Evolutionary conservation across 306 rosid genomes (phyloP).

Genomic region (Corylus heterophylla): DNA sequence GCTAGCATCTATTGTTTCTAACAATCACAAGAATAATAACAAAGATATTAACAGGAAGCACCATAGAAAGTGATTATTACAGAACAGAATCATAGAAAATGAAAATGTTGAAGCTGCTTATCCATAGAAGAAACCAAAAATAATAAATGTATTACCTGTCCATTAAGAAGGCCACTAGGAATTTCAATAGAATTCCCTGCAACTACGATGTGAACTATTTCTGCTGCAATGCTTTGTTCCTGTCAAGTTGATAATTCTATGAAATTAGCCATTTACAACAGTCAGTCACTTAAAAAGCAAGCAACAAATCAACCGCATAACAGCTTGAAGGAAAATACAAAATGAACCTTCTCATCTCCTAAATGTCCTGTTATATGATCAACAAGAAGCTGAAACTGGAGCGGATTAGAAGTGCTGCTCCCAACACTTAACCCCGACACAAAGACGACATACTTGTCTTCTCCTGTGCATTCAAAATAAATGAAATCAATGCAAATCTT

Average conservation of each 20-base stretch:
- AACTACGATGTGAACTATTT: conserved; percentile 76
- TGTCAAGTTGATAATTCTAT: conserved; percentile 40
- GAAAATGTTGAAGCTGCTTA: background rate
- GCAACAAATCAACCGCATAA: background rate
- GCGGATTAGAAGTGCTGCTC: conserved; percentile 77
- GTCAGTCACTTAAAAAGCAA: background rate
- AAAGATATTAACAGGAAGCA: background rate
- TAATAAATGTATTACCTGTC: conserved; percentile 62
- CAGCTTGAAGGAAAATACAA: conserved; percentile 29
- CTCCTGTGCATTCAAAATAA: conserved; percentile 57
- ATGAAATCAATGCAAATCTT: background rate
- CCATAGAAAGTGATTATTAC: background rate
- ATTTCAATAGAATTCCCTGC: conserved; percentile 91
- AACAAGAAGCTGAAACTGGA: conserved; percentile 87
- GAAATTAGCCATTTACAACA: conserved; percentile 29
- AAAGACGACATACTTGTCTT: conserved; percentile 80
- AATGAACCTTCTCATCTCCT: conserved; percentile 84
- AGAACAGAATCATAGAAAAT: conserved; percentile 7
- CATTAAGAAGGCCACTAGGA: conserved; percentile 64
- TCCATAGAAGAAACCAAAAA: conserved; percentile 14
- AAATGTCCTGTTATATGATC: conserved; percentile 96
- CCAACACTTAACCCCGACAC: conserved; percentile 84
- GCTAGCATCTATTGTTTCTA: conserved; percentile 6
- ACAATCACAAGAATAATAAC: background rate
- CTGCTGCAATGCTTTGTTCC: conserved; percentile 85